Conservation (phyloP, 495 filamentous ascomycete species). For the Lasiosphaeriaceae sp. region DNA sequence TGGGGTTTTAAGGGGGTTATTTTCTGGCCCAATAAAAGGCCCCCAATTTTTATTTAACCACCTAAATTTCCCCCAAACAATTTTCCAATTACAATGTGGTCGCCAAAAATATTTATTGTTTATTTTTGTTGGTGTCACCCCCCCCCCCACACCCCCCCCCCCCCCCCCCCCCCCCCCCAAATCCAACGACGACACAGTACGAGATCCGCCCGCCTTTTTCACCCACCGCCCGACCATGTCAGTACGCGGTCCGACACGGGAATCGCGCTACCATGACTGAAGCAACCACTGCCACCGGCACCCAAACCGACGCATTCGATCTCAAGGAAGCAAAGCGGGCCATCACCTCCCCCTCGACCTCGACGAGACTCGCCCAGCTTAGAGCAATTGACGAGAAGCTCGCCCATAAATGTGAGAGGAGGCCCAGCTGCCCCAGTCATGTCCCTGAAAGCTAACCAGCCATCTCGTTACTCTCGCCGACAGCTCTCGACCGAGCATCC, state of each 20-base stretch:
- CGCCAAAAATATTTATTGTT: too few species aligned
- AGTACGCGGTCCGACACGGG: conserved; percentile 26
- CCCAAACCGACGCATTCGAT: conserved; percentile 31
- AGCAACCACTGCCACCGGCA: conserved; percentile 28
- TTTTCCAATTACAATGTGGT: too few species aligned
- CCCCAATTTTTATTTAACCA: too few species aligned
- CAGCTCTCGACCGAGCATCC: conserved; percentile 38
- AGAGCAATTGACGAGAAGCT: conserved; percentile 45
- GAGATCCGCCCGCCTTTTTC: conserved; percentile 7
- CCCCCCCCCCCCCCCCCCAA: too few species aligned
- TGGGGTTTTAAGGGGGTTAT: too few species aligned
- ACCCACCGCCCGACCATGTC: conserved; percentile 26
- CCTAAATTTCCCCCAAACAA: too few species aligned
- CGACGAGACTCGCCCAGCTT: conserved; percentile 39
- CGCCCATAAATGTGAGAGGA: conserved; percentile 38
- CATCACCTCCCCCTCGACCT: conserved; percentile 49
- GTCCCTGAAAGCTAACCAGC: not conserved
- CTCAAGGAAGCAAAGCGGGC: conserved; percentile 30
- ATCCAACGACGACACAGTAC: not conserved
- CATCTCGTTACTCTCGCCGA: not conserved
- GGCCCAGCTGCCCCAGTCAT: not conserved
- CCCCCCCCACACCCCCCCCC: too few species aligned
- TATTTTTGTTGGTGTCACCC: too few species aligned
- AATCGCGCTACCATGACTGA: conserved; percentile 42
- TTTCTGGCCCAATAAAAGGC: too few species aligned